Evolutionary conservation across 345 rosid genomes (phyloP).

Genomic region (Lumnitzera racemosa): DNA sequence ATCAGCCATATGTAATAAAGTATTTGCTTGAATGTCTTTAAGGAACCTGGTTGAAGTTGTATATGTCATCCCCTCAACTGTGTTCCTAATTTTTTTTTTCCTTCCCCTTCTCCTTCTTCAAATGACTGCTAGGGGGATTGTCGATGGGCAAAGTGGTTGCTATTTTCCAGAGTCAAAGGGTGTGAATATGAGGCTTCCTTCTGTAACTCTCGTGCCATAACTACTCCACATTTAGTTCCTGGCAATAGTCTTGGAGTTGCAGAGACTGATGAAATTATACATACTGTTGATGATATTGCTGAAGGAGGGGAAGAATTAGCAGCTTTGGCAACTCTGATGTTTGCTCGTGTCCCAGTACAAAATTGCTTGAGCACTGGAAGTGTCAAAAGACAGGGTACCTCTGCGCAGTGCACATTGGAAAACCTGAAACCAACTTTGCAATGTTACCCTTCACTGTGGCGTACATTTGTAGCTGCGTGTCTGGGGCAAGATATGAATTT

Average conservation of each 20-base stretch:
- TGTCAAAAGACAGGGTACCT: slow-evolving; percentile 65
- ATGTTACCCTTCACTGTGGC: slow-evolving; percentile 84
- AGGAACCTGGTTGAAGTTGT: too few relatives aligned
- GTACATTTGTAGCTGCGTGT: slow-evolving; percentile 66
- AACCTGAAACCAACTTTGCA: slow-evolving; percentile 72
- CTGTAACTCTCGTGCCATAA: slow-evolving; percentile 73
- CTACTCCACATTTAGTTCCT: slow-evolving; percentile 41
- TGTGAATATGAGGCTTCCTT: slow-evolving; percentile 92
- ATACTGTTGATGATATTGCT: slow-evolving; percentile 86
- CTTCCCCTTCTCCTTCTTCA: slow-evolving; percentile 1
- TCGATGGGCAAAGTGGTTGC: slow-evolving; percentile 97
- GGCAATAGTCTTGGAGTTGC: slow-evolving; percentile 40
- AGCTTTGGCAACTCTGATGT: slow-evolving; percentile 94
- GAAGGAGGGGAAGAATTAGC: slow-evolving; percentile 97
- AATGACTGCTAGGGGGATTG: slow-evolving; percentile 71
- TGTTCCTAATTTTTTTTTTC: slow-evolving; percentile 8
- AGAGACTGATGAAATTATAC: slow-evolving; percentile 59
- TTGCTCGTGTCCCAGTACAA: slow-evolving; percentile 67
- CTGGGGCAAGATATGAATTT: slow-evolving; percentile 54
- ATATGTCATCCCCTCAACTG: too few relatives aligned
- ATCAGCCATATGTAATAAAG: too few relatives aligned
- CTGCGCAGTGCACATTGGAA: slow-evolving; percentile 92
- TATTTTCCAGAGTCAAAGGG: slow-evolving; percentile 77
- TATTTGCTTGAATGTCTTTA: too few relatives aligned
- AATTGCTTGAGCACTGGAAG: slow-evolving; percentile 66